Conservation (phyloP, 2,329 filamentous ascomycete genomes). For the Colletotrichum spinosum region DNA sequence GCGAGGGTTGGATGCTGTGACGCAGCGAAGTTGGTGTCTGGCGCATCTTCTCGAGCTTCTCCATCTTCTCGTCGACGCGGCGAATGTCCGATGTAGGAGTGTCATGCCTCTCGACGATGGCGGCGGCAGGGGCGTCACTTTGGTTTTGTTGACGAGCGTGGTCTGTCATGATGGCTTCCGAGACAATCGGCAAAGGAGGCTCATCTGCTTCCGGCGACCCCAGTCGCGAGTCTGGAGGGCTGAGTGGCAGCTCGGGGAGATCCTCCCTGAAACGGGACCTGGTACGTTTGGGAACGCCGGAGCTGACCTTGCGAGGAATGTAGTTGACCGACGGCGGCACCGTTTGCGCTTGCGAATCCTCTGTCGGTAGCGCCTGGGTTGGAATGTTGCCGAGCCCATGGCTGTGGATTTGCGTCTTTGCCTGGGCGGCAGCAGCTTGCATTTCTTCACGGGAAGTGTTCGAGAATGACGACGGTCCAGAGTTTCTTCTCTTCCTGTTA, state of each 20-base stretch:
- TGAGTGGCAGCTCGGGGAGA: conserved; percentile 85
- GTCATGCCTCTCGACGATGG: conserved; percentile 54
- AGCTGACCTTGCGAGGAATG: conserved; percentile 50
- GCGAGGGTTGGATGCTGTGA: conserved; percentile 58
- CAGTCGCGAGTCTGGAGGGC: conserved; percentile 85
- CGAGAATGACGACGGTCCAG: conserved; percentile 82
- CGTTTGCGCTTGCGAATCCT: conserved; percentile 52
- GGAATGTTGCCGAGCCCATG: conserved; percentile 44
- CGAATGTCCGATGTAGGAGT: conserved; percentile 59
- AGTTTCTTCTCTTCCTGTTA: conserved; percentile 66
- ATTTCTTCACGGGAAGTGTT: conserved; percentile 94
- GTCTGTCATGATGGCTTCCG: conserved; percentile 42
- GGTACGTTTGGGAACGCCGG: conserved; percentile 76
- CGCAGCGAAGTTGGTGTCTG: conserved; percentile 59
- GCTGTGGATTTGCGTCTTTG: conserved; percentile 38
- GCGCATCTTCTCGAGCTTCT: conserved; percentile 47
- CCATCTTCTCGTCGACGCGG: conserved; percentile 50
- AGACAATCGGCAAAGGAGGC: conserved; percentile 49
- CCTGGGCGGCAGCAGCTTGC: conserved; percentile 48
- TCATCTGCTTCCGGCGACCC: conserved; percentile 78
- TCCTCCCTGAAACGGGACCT: conserved; percentile 94
- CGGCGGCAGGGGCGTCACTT: conserved; percentile 2
- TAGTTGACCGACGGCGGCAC: conserved; percentile 59
- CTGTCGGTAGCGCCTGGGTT: conserved; percentile 48
- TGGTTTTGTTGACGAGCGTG: not conserved